These are phyloP conservation scores for Aspergillus hortae DNA, from an alignment of 2,329 filamentous ascomycete genomes.

Conservation along the genomic window DNA sequence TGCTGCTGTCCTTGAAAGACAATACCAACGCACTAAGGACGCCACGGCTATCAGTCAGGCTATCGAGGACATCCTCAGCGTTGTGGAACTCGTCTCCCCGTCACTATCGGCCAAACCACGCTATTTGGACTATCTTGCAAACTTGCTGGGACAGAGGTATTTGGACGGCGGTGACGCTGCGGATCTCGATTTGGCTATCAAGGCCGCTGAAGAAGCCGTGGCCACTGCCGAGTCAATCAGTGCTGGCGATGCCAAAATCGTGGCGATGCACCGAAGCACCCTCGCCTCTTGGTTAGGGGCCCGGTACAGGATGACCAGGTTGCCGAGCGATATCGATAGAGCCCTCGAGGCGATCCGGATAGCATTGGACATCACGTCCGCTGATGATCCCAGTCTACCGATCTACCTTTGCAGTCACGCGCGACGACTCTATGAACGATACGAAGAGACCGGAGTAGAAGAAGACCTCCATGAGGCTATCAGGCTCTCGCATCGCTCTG, in stretches of 20 bases:
- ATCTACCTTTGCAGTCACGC: constrained; percentile 2
- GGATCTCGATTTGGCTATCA: not conserved
- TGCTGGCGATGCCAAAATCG: not conserved
- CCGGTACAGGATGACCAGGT: not conserved
- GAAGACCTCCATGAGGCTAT: not conserved
- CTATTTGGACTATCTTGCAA: constrained; percentile 1
- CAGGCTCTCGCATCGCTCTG: not conserved
- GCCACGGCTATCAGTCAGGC: not conserved
- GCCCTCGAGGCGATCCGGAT: not conserved
- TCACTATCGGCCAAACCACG: not conserved
- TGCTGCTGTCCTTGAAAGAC: not conserved
- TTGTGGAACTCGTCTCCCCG: not conserved
- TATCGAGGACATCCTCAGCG: not conserved
- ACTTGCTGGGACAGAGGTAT: not conserved
- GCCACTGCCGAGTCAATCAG: not conserved
- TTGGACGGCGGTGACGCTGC: not conserved
- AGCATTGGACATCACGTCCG: not conserved
- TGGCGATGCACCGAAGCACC: not conserved
- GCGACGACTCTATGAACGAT: constrained; percentile 1
- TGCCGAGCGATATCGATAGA: not conserved
- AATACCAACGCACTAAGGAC: constrained; percentile 1
- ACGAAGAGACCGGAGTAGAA: not conserved
- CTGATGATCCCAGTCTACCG: not conserved
- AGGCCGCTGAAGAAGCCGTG: not conserved
- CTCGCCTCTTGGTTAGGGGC: constrained; percentile 1